Evolutionary conservation across 192 early-diverging fungal species (phyloP), one percentile per base, ranked within the genome.

Genomic region (Coemansia sp.): DNA sequence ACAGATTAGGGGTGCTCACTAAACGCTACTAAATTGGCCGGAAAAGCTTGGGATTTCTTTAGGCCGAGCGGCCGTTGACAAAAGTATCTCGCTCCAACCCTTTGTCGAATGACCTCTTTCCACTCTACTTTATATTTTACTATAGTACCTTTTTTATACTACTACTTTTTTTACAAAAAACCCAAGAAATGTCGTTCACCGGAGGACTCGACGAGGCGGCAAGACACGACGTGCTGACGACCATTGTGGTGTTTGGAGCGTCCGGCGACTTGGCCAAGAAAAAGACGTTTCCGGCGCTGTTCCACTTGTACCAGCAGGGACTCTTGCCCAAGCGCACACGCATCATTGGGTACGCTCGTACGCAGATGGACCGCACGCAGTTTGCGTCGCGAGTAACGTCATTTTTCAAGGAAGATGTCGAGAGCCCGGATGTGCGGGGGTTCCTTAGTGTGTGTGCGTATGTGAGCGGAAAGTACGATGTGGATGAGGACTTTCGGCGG

Each of bases 201-300:
- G 54, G 78, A 31, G 67, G 78, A 51, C 73, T 81, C 50, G 73
- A 75, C 53, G 70, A 71, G 49, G 78, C 78, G 18, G 78, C 78
- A 12, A 65, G 49, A 60, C 68, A 81, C 58, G 73, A 81, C 55
- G 72, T 74, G 66, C 73, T 74, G 53, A 81, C 79, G 20, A 81
- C 79, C 40, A 76, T 84, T 52, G 76, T 78, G 86, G 91, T 94
- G 11, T 86, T 94, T 58, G 93, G 93, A 34, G 93, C 93, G 25
- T 91, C 89, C 14, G 96, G 96, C 55, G 96, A 98, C 74, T 87
- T 98, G 52, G 96, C 96, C 34, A 97, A 93, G 83, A 98, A 98
- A 57, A 98, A 98, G 83, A 97, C 96, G 25, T 98, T 88, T 74
- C 96, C 96, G 6, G 93, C 95, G 3, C 86, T 98, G 40, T 98